These are phyloP conservation scores for Cucumis cinereus DNA, from an alignment of 306 rosid genomes.

Conservation along the genomic window DNA sequence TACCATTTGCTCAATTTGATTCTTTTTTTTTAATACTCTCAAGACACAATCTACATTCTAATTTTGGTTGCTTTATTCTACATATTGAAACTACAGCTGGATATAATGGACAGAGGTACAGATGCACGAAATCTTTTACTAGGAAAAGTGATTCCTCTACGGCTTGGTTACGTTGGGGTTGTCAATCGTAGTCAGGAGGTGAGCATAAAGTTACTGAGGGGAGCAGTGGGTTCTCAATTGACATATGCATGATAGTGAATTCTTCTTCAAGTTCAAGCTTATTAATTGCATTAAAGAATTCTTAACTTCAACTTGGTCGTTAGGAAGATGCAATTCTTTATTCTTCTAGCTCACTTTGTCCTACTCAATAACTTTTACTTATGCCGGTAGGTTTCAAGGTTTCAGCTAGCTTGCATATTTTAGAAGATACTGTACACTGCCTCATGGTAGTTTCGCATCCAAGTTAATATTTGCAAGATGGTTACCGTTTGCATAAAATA, in stretches of 20 bases:
- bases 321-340: background rate
- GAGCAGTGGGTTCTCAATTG: background rate
- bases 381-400: no score
- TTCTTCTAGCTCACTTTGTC: background rate
- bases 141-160: conserved; percentile 91
- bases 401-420: background rate
- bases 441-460: background rate
- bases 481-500: background rate
- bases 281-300: background rate
- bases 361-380: background rate
- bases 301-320: background rate
- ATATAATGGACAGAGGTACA: conserved; percentile 99
- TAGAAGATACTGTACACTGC: background rate
- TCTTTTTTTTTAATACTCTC: background rate
- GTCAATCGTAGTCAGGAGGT: conserved; percentile 99
- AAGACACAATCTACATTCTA: background rate
- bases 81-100: conserved; percentile 35
- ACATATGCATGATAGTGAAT: background rate
- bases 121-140: conserved; percentile 92
- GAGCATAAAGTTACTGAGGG: conserved; percentile 13
- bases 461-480: background rate
- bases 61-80: conserved; percentile 16
- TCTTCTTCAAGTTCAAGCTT: background rate
- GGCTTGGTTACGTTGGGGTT: conserved; percentile 93
- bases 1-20: background rate